Evolutionary conservation across 1,139 yeast species (phyloP).

Genomic region (Diutina mesorugosa): DNA sequence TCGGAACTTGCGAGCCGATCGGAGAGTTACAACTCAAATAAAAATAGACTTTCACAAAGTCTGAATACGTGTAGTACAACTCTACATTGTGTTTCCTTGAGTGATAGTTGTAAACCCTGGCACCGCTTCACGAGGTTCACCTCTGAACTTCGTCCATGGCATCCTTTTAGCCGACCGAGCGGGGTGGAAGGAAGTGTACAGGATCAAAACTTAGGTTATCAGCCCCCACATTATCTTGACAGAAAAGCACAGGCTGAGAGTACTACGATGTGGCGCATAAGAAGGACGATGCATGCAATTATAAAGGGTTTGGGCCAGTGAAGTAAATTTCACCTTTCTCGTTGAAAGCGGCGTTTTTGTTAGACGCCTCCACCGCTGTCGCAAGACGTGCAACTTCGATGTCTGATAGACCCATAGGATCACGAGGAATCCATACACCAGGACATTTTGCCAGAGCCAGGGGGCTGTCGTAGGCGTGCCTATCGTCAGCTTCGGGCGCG

Average conservation of each 20-base stretch:
- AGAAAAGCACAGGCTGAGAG: neutral
- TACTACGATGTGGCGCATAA: neutral
- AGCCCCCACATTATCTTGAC: neutral
- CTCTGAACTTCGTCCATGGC: neutral
- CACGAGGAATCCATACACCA: slow-evolving; percentile 77
- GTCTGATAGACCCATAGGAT: slow-evolving; percentile 68
- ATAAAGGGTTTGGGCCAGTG: slow-evolving; percentile 18
- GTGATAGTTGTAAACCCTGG: too few relatives aligned
- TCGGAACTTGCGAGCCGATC: neutral
- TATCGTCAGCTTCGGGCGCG: slow-evolving; percentile 15
- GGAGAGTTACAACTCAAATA: neutral
- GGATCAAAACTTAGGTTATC: neutral
- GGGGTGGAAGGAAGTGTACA: neutral
- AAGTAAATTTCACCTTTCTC: slow-evolving; percentile 44
- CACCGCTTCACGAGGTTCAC: neutral
- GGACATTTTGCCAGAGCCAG: slow-evolving; percentile 57
- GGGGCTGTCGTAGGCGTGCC: slow-evolving; percentile 54
- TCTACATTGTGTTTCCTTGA: neutral
- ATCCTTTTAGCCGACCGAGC: neutral
- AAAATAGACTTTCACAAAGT: neutral
- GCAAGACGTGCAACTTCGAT: slow-evolving; percentile 38
- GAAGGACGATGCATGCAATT: neutral
- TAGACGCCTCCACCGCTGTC: slow-evolving; percentile 40
- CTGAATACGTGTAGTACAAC: neutral
- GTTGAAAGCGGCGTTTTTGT: slow-evolving; percentile 51